Evolutionary conservation across 2,329 filamentous ascomycete species (phyloP), one percentile per base, ranked within the genome.

Genomic region (Aureobasidium sp.): DNA sequence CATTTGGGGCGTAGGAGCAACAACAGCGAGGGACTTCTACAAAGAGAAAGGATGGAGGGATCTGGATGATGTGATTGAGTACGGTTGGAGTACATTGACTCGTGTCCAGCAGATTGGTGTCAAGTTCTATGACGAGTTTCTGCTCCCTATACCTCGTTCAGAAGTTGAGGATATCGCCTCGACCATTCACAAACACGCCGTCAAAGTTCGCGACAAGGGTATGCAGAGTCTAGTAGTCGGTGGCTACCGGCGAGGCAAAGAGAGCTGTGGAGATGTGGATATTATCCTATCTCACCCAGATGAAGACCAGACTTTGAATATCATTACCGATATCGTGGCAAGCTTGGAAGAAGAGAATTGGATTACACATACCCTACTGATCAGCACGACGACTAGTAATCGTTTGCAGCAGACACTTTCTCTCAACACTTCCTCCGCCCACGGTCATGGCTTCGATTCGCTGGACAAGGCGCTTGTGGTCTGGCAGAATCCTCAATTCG

Each of bases 381-480:
- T 95, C 29, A 87, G 86, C 63, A 82, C 84, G 5, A 84, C 82
- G 51, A 89, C 86, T 66, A 90, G 88, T 12, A 82, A 89, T 59
- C 84, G 92, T 29, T 87, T 84, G 4, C 92, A 97, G 66, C 75
- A 82, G 56, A 82, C 84, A 0, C 74, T 86, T 0, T 83, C 84
- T 0, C 84, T 81, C 68, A 78, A 77, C 7, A 72, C 75, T 3
- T 71, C 69, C 13, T 65, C 65, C 3, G 24, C 63, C 9, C 76
- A 77, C 1, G 81, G 82, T 0, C 77, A 80, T 26, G 89, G 90
- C 0, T 97, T 96, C 67, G 92, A 97, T 71, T 90, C 86, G 0
- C 81, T 97, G 0, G 92, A 97, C 73, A 97, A 97, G 73, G 92
- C 92, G 0, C 77, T 97, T 59, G 88, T 97, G 0, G 91, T 97